Percentiles rank a stretch among this genome's conserved stretches.
Conservation (phyloP, 2,329 filamentous ascomycete genomes). For the Ceratocystis eucalypticola region DNA sequence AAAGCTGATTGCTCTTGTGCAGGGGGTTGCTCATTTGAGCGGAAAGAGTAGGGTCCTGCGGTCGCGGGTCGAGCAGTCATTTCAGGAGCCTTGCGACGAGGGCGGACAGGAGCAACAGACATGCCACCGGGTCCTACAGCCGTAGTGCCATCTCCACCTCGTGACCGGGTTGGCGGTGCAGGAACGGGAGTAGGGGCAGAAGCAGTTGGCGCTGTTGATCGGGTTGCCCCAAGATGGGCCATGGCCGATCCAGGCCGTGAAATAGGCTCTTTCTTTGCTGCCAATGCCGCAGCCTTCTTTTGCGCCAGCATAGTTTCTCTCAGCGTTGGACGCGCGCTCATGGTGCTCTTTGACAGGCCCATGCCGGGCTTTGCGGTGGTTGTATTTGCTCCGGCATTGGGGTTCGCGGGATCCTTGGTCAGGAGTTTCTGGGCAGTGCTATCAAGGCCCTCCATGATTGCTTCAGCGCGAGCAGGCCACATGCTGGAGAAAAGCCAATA, state of each 20-base stretch:
- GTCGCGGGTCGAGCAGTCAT: conserved; percentile 47
- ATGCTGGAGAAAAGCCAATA: conserved; percentile 73
- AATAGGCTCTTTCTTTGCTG: conserved; percentile 38
- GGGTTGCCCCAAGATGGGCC: conserved; percentile 44
- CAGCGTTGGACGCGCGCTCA: conserved; percentile 50
- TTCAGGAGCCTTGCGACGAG: conserved; percentile 44
- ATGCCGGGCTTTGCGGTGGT: conserved; percentile 40
- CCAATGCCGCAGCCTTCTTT: conserved; percentile 47
- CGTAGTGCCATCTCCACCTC: conserved; percentile 30
- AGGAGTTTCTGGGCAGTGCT: conserved; percentile 64
- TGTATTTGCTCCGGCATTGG: conserved; percentile 46
- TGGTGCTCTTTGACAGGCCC: conserved; percentile 50
- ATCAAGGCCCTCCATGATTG: conserved; percentile 66
- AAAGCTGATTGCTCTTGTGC: conserved; percentile 25
- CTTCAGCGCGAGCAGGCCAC: conserved; percentile 66
- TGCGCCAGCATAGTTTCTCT: conserved; percentile 76
- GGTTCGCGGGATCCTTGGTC: conserved; percentile 72
- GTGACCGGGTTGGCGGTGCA: conserved; percentile 22
- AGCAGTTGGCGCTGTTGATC: conserved; percentile 28
- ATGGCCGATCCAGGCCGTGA: conserved; percentile 49
- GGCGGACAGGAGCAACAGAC: conserved; percentile 51
- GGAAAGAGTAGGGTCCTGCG: conserved; percentile 50
- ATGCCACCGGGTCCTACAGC: conserved; percentile 41
- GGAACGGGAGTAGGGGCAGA: conserved; percentile 14
- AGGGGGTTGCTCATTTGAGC: conserved; percentile 35